These are phyloP conservation scores for Secale cereale DNA, from an alignment of 176 grass and related monocot genomes.

Conservation along the genomic window DNA sequence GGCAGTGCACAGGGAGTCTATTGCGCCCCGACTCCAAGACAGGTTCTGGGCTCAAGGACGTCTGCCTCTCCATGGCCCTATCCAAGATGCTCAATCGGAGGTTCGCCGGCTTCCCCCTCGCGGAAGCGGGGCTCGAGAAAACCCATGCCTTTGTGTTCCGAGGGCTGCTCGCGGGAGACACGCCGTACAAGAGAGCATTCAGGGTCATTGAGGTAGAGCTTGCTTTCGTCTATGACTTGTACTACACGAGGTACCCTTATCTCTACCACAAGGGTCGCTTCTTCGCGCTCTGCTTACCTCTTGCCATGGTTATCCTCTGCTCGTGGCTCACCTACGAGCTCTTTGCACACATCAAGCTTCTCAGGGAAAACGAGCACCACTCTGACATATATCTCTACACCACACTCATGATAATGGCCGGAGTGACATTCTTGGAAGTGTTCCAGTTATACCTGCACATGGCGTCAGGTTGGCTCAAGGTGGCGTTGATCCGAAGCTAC, in stretches of 20 bases:
- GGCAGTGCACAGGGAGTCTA: background rate
- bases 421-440: background rate
- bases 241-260: background rate
- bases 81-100: slow-evolving; percentile 8
- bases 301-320: background rate
- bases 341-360: no score
- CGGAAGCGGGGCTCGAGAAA: background rate
- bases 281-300: background rate
- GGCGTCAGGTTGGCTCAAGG: slow-evolving; percentile 12
- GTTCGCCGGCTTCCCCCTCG: background rate
- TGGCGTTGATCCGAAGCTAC: background rate
- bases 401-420: no score
- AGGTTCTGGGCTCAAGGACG: background rate
- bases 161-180: background rate
- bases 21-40: background rate
- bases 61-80: background rate
- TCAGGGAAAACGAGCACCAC: no score
- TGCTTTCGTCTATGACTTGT: background rate
- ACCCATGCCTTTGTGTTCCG: background rate
- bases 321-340: background rate
- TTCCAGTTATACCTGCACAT: background rate
- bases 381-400: no score
- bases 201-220: background rate
- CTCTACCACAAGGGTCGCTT: background rate
- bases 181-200: background rate